Conservation (phyloP, 192 early-diverging fungal species). For the Powellomyces hirtus region DNA sequence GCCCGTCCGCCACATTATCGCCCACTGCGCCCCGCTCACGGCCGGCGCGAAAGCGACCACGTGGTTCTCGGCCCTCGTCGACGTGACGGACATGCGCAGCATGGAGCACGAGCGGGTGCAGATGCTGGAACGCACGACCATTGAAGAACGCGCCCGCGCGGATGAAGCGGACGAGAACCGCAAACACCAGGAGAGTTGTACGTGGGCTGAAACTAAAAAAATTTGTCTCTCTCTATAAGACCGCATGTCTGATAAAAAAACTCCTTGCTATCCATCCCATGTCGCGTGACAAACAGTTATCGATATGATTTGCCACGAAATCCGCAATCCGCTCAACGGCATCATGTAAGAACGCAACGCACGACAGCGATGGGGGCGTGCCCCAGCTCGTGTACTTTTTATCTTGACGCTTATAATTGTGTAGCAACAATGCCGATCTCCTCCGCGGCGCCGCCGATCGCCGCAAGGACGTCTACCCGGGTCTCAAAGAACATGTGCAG, state of each 20-base stretch:
- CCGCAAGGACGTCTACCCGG: background rate
- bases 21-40: background rate
- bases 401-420: too few species aligned
- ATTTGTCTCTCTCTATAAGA: too few species aligned
- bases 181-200: conserved; percentile 29
- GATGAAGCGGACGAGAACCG: conserved; percentile 35
- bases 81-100: background rate
- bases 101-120: background rate
- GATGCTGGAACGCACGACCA: background rate
- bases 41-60: background rate
- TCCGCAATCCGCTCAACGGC: conserved; percentile 38
- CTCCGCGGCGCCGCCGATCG: background rate
- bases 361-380: too few species aligned
- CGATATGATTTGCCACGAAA: conserved; percentile 33
- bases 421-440: conserved; percentile 23
- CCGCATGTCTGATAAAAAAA: too few species aligned
- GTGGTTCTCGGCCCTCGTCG: background rate
- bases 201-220: too few species aligned
- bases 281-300: too few species aligned
- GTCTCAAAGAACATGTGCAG: too few species aligned
- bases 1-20: background rate
- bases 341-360: background rate
- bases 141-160: conserved; percentile 8
- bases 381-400: too few species aligned
- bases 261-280: too few species aligned